Base-by-base conservation (phyloP, 1,284 basidiomycete genomes). In the Salmacisia buchloeana region DNA sequence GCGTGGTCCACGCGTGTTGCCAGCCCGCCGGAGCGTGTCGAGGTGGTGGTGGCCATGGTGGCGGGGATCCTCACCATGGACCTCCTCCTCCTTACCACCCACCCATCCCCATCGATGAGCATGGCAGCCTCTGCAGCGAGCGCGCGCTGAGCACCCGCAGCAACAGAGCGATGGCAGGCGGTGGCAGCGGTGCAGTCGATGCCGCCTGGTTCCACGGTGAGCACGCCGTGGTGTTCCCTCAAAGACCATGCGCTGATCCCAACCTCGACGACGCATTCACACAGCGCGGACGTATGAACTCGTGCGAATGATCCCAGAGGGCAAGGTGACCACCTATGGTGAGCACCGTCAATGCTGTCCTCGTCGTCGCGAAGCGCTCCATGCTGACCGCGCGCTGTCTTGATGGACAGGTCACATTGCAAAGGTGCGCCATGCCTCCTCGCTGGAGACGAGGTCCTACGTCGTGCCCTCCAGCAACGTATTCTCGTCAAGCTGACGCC, bases 241-340 rank as follows among this genome's bases (percentile, higher is more conserved):
- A 4, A 5, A 43, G 39, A 43, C 4, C 15, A n/a, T 15, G 39
- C 4, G 6, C 15, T 43, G 39, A 15, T 43, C n/a, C n/a, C n/a
- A n/a, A n/a, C n/a, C n/a, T n/a, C n/a, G n/a, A n/a, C n/a, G n/a
- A n/a, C n/a, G n/a, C n/a, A n/a, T n/a, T n/a, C n/a, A 15, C 39
- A 43, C 25, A 58, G 56, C 56, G 35, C 31, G 36, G 23, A 29
- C 36, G 21, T 58, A 58, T 29, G 56, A 58, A 34, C 34, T 58
- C 27, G 34, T 36, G 5, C 33, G 56, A 13, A 13, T n/a, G 56
- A 39, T 58, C n/a, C 56, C 56, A 36, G 23, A 21, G 3, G 56
- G 56, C 9, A 58, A 23, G n/a, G 76, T 78, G 2, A 77, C 76
- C n/a, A 71, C 72, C 15, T 78, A 78, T 63, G 76, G 71, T 65